Evolutionary conservation across 2,329 filamentous ascomycete genomes (phyloP), one percentile per base, ranked within the genome.

Genomic region (Lanzia echinophila): DNA sequence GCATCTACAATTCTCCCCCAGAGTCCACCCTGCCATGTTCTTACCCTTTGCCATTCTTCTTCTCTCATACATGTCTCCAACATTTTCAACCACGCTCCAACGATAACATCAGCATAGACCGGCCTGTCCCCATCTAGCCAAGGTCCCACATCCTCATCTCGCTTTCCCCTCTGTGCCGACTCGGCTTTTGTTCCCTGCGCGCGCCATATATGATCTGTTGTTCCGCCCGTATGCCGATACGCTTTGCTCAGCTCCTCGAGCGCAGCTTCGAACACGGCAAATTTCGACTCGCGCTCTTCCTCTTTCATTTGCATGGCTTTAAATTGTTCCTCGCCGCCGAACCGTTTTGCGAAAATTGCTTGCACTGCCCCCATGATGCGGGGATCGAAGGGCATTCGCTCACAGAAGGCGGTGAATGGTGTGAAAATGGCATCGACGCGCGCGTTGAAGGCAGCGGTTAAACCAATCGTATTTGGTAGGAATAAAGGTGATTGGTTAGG

Each of bases 101-200:
- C 65, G 34, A 73, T 71, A n/a, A 73, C 54, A 58, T 74, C 72
- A 1, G 70, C 71, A 66, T 73, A 74, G n/a, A 57, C 68, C 15
- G 70, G 63, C 56, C 63, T 56, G n/a, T 67, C 61, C 31, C 47
- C 53, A 28, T 50, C 47, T 24, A 55, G 42, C 31, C 46, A 55
- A 24, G 2, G 69, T 68, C 55, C 72, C 1, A 72, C 74, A 64
- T 44, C 22, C 13, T 22, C 20, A 1, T 3, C 8, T 4, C 19
- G 5, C 41, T 44, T 44, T 4, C 20, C 19, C 12, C 24, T 11
- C 41, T 44, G 19, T 44, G 19, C 22, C 15, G 20, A 19, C 41
- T 44, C 41, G 1, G 19, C 41, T 44, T 44, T 19, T 15, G 73
- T 76, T 24, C 58, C 68, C 2, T 58, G 60, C 28, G 77, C 74